Conservation (phyloP, 768 basidiomycete species). For the Boletus bicolor region DNA sequence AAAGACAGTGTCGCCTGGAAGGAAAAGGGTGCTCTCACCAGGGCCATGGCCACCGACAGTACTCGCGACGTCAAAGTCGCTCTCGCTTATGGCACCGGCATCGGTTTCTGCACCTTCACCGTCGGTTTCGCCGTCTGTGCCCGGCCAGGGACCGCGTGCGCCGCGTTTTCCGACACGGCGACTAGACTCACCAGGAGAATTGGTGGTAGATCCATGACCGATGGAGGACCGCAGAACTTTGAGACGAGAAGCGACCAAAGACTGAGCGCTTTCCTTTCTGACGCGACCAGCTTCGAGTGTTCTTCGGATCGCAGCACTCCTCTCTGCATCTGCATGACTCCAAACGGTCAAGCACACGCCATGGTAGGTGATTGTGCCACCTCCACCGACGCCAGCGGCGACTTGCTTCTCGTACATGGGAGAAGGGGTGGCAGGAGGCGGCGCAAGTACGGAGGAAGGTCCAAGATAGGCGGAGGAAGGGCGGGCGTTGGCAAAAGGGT, state of each 20-base stretch:
- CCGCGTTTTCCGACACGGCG: slow-evolving; percentile 58
- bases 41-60: slow-evolving; percentile 72
- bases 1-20: slow-evolving; percentile 87
- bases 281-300: slow-evolving; percentile 76
- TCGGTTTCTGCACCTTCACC: slow-evolving; percentile 70
- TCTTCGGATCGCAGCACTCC: slow-evolving; percentile 78
- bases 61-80: slow-evolving; percentile 81
- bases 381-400: slow-evolving; percentile 35
- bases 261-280: slow-evolving; percentile 78
- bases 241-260: slow-evolving; percentile 62
- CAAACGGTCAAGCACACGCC: slow-evolving; percentile 93
- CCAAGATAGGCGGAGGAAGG: slow-evolving; percentile 81
- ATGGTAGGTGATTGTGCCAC: slow-evolving; percentile 63
- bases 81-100: slow-evolving; percentile 74
- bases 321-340: slow-evolving; percentile 91
- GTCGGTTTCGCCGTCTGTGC: slow-evolving; percentile 67
- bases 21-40: slow-evolving; percentile 84
- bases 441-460: slow-evolving; percentile 60
- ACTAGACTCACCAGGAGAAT: slow-evolving; percentile 48
- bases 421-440: slow-evolving; percentile 27
- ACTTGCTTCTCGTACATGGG: slow-evolving; percentile 34
- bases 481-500: slow-evolving; percentile 63
- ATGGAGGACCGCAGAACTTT: slow-evolving; percentile 59
- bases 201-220: slow-evolving; percentile 40
- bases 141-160: slow-evolving; percentile 70